Percentiles rank a stretch among this genome's conserved stretches.
Conservation (phyloP, 305 asterid species). For the Fraxinus ornus region DNA sequence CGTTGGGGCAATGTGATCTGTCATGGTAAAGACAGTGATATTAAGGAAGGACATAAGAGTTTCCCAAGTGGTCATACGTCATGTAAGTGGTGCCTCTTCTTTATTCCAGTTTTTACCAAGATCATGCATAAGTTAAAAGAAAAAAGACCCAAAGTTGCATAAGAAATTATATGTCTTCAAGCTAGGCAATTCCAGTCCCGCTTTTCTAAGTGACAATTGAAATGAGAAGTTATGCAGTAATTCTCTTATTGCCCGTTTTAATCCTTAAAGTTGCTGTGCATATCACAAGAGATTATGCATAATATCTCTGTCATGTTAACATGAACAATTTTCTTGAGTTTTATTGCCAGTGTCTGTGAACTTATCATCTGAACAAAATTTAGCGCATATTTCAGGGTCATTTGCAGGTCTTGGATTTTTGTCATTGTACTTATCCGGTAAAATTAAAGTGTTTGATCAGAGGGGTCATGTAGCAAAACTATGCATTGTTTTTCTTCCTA, state of each 20-base stretch:
- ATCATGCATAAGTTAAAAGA: no score
- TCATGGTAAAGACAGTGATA: slow-evolving; percentile 68
- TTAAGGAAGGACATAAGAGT: slow-evolving; percentile 95
- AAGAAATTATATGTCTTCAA: background rate
- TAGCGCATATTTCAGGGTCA: slow-evolving; percentile 61
- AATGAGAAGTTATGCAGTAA: background rate
- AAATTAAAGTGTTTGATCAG: slow-evolving; percentile 73
- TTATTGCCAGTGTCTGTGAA: background rate
- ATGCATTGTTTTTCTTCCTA: slow-evolving; percentile 67
- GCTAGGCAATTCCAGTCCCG: background rate
- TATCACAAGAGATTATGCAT: background rate
- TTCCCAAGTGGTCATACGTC: slow-evolving; percentile 98
- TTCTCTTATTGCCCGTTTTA: background rate
- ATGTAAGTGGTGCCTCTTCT: slow-evolving; percentile 48
- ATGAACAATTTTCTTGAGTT: background rate
- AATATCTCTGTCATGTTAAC: background rate
- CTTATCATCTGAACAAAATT: background rate
- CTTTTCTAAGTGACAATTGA: background rate
- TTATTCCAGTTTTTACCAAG: no score
- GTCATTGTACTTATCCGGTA: slow-evolving; percentile 73
- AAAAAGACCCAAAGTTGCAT: background rate
- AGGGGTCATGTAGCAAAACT: slow-evolving; percentile 79
- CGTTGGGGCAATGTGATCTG: slow-evolving; percentile 68
- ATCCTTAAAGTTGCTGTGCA: background rate
- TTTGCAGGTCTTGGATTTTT: slow-evolving; percentile 89